A percentile compares a stretch with the other conserved stretches of the same genome.
Evolutionary conservation across 2,329 filamentous ascomycete genomes (phyloP).

Genomic region (Aspergillus latus): DNA sequence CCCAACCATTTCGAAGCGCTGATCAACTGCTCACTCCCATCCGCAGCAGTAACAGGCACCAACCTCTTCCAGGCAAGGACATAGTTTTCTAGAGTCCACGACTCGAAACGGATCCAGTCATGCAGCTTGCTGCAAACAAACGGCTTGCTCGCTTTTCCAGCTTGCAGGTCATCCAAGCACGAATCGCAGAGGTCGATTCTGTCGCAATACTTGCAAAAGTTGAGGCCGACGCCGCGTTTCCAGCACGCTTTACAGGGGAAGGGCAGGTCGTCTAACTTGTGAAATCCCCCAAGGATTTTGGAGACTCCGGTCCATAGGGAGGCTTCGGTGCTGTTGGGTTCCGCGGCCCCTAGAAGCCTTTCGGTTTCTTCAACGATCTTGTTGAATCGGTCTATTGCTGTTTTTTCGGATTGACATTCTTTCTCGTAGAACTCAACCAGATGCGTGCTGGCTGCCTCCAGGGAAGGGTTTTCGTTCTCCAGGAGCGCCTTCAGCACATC

Average conservation of each 20-base stretch:
- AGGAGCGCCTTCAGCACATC: neutral
- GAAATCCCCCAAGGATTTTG: neutral
- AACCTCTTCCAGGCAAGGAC: neutral
- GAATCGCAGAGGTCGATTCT: neutral
- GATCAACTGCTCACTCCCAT: neutral
- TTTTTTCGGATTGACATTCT: neutral
- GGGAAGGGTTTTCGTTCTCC: neutral
- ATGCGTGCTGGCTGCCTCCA: neutral
- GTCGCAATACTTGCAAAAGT: neutral
- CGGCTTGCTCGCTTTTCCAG: neutral
- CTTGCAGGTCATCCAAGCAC: neutral
- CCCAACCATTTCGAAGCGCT: conserved; percentile 1
- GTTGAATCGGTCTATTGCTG: neutral
- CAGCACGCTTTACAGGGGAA: neutral
- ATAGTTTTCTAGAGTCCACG: neutral
- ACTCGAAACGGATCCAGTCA: neutral
- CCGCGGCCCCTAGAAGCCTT: neutral
- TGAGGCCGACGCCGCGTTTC: neutral
- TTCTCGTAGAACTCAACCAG: neutral
- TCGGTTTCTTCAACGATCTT: neutral
- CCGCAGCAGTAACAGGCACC: neutral
- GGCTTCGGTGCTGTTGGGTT: neutral
- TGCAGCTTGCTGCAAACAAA: neutral
- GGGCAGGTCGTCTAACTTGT: neutral
- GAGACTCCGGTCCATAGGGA: neutral